These are phyloP conservation scores for Trametes sanguinea DNA, from an alignment of 768 basidiomycete genomes.

Conservation along the genomic window DNA sequence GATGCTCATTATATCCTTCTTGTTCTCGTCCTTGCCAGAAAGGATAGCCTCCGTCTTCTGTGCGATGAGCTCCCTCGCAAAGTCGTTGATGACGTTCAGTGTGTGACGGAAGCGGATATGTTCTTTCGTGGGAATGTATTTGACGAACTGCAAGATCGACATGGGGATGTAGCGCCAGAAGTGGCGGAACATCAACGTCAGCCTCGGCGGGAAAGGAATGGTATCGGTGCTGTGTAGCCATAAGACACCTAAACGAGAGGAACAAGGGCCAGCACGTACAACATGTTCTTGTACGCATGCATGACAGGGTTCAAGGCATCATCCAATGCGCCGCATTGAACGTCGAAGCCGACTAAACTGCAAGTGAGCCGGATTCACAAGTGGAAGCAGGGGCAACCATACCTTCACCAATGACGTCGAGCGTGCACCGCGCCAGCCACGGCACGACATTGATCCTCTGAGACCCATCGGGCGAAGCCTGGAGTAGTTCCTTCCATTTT, in stretches of 20 bases:
- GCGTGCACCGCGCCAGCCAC: slow-evolving; percentile 29
- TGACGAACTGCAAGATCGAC: slow-evolving; percentile 27
- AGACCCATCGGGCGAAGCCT: background rate
- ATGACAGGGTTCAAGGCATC: slow-evolving; percentile 22
- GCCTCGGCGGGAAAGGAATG: slow-evolving; percentile 25
- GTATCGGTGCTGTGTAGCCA: slow-evolving; percentile 26
- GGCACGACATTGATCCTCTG: slow-evolving; percentile 20
- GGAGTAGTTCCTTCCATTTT: slow-evolving; percentile 29
- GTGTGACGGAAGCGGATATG: slow-evolving; percentile 34
- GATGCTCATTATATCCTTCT: slow-evolving; percentile 39
- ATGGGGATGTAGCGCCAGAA: slow-evolving; percentile 34
- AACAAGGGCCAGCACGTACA: slow-evolving; percentile 16
- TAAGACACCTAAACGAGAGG: background rate
- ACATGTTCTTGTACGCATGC: slow-evolving; percentile 30
- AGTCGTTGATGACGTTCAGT: slow-evolving; percentile 26
- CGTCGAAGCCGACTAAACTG: slow-evolving; percentile 28
- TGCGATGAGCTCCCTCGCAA: slow-evolving; percentile 28
- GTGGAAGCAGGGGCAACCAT: background rate
- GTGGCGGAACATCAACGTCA: slow-evolving; percentile 30
- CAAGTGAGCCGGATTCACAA: background rate
- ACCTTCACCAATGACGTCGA: slow-evolving; percentile 34
- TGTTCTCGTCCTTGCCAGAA: slow-evolving; percentile 27
- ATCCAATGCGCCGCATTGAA: slow-evolving; percentile 30
- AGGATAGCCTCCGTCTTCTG: slow-evolving; percentile 28
- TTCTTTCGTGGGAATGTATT: slow-evolving; percentile 34